A percentile compares a stretch with the other conserved stretches of the same genome.
Evolutionary conservation across 1,284 basidiomycete species (phyloP).

Genomic region (Malassezia equina): DNA sequence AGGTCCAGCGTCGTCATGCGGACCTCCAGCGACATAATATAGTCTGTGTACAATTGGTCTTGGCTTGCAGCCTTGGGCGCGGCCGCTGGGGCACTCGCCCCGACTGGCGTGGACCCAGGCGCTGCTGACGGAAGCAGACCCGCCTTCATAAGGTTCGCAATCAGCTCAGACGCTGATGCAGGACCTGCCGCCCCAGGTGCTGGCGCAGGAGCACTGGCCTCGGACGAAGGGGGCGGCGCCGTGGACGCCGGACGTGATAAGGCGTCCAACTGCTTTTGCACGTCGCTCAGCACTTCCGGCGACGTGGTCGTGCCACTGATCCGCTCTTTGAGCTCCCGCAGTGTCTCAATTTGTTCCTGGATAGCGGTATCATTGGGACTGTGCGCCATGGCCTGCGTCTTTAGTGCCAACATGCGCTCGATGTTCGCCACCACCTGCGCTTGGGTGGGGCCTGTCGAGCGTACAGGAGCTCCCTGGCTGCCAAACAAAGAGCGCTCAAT

Average conservation of each 20-base stretch:
- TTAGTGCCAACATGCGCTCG: constrained; percentile 30
- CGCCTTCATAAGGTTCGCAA: constrained; percentile 15
- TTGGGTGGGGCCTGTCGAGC: constrained; percentile 17
- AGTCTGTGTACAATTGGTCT: constrained; percentile 57
- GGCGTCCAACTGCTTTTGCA: constrained; percentile 63
- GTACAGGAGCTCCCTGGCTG: constrained; percentile 24
- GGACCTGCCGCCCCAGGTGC: constrained; percentile 27
- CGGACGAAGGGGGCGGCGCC: constrained; percentile 24
- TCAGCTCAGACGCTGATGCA: constrained; percentile 37
- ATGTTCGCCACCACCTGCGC: constrained; percentile 33
- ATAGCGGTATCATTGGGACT: constrained; percentile 24
- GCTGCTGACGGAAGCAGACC: constrained; percentile 27
- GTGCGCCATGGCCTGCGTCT: constrained; percentile 23
- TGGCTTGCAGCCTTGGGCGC: constrained; percentile 51
- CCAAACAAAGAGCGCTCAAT: constrained; percentile 42
- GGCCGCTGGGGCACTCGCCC: constrained; percentile 27
- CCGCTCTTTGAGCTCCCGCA: constrained; percentile 60
- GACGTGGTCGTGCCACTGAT: constrained; percentile 66
- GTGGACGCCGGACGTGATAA: constrained; percentile 50
- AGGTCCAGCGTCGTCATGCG: constrained; percentile 64
- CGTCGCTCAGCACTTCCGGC: constrained; percentile 67
- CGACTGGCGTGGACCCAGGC: constrained; percentile 7
- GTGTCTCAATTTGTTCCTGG: constrained; percentile 25
- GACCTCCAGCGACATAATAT: constrained; percentile 61
- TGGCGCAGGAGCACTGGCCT: constrained; percentile 31